Base-by-base conservation (phyloP, 495 filamentous ascomycete species). In the Penicillium flavigenum region DNA sequence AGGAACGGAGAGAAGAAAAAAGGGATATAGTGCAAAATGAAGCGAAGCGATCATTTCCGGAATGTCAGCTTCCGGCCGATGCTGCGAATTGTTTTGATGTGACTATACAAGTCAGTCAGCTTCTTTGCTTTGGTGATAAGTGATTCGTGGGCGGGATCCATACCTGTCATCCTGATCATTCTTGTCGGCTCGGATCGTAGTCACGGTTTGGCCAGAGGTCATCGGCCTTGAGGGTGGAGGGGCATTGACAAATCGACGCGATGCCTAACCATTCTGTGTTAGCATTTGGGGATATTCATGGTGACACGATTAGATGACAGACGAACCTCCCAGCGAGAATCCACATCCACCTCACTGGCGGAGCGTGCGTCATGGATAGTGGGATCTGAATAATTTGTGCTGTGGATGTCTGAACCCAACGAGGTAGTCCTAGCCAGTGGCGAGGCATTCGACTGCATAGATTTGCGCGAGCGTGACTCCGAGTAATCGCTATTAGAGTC, bases 271-370 rank as follows among this genome's bases (percentile, higher is more conserved):
- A 45, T 49, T 31, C 2, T 54, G 16, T 57, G n/a, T 73, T 58
- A 71, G 65, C 44, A 54, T 52, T 12, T 24, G 14, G 14, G 17
- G 8, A 19, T 5, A 24, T 42, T 5, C 2, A 44, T 16, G 22
- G 20, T 27, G 16, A 27, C 6, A 39, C 1, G 27, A 4, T 27
- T n/a, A 31, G 14, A 22, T 17, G 22, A 1, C 17, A 39, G 24
- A 66, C 69, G 29, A 57, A 72, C 71, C 68, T 76, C 73, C 73
- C 71, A 74, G n/a, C 72, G 72, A 63, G 73, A 71, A 62, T 76
- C 72, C 22, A 75, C 69, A 50, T 78, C 75, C 4, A 72, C 74
- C 46, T 76, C 75, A 65, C 62, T 71, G 8, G 64, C 65, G 54
- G 74, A 74, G 10, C 67, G 72, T 34, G 71, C 68, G 46, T 76